These are phyloP conservation scores for Exophiala xenobiotica DNA, from an alignment of 2,329 filamentous ascomycete species.

Conservation along the genomic window DNA sequence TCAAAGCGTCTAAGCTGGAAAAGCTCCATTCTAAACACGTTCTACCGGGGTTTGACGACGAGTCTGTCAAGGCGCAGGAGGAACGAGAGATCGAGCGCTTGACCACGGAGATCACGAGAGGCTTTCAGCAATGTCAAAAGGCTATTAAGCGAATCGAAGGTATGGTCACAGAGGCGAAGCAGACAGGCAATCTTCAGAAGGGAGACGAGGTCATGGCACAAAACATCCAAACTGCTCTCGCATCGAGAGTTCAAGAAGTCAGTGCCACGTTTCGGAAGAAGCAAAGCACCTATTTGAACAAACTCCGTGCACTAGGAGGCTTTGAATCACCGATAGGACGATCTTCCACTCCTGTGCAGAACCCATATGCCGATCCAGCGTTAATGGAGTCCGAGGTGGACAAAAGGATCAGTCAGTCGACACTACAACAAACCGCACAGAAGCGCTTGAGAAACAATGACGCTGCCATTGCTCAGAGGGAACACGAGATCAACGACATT, in stretches of 20 bases:
- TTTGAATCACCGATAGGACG: conserved; percentile 48
- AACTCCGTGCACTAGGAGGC: conserved; percentile 71
- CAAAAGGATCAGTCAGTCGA: conserved; percentile 84
- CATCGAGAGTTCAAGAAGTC: conserved; percentile 82
- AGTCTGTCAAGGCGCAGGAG: conserved; percentile 81
- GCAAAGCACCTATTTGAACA: conserved; percentile 93
- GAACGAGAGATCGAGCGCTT: conserved; percentile 86
- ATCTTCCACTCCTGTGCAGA: conserved; percentile 53
- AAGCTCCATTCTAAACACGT: conserved; percentile 97
- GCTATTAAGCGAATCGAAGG: conserved; percentile 83
- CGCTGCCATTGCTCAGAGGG: conserved; percentile 80
- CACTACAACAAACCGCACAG: conserved; percentile 75
- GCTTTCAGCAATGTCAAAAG: conserved; percentile 86
- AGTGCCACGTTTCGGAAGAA: conserved; percentile 95
- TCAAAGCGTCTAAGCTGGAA: conserved; percentile 80
- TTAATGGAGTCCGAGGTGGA: conserved; percentile 92
- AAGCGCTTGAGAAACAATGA: conserved; percentile 67
- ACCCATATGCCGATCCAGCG: conserved; percentile 78
- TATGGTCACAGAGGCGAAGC: conserved; percentile 79
- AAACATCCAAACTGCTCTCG: conserved; percentile 91
- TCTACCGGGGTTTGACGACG: conserved; percentile 92
- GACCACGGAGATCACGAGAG: conserved; percentile 84
- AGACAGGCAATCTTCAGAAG: conserved; percentile 66
- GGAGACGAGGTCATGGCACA: conserved; percentile 94
- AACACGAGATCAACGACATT: conserved; percentile 96